These are phyloP conservation scores for Jamesozyma gamospora DNA, from an alignment of 805 yeast species.

Conservation along the genomic window DNA sequence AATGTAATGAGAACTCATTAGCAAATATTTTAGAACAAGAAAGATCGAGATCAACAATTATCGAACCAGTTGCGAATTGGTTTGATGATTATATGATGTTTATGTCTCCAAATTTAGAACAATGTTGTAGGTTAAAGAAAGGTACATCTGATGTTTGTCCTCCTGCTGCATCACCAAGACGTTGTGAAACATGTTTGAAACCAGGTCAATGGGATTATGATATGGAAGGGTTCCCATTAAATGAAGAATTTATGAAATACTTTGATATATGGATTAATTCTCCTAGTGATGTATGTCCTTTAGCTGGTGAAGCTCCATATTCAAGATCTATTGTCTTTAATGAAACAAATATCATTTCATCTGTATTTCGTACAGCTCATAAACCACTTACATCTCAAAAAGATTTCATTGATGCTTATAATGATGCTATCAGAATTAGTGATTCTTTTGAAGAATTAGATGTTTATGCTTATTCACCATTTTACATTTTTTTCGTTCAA, in stretches of 20 bases:
- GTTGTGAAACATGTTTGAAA: conserved; percentile 64
- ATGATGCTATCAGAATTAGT: conserved; percentile 58
- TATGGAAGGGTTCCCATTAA: conserved; percentile 79
- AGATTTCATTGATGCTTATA: conserved; percentile 76
- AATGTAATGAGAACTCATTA: conserved; percentile 70
- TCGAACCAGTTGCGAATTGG: conserved; percentile 87
- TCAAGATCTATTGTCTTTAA: conserved; percentile 44
- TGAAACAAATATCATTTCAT: conserved; percentile 38
- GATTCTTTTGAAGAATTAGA: conserved; percentile 46
- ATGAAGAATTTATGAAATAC: conserved; percentile 57
- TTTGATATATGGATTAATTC: conserved; percentile 75
- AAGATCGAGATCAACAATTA: conserved; percentile 56
- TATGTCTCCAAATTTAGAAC: conserved; percentile 77
- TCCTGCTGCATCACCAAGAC: conserved; percentile 50
- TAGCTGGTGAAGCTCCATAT: conserved; percentile 94
- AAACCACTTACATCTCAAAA: conserved; percentile 67
- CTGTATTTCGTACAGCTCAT: conserved; percentile 75
- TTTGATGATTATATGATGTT: conserved; percentile 81
- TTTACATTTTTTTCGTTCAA: conserved; percentile 88
- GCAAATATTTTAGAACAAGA: conserved; percentile 81
- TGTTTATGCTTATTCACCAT: conserved; percentile 85
- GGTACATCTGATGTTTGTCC: conserved; percentile 50
- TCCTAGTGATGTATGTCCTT: conserved; percentile 84
- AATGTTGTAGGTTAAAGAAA: conserved; percentile 71
- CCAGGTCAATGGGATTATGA: conserved; percentile 55